These are phyloP conservation scores for Saccharomyces hybrid DNA, from an alignment of 1,139 yeast genomes.

Conservation along the genomic window DNA sequence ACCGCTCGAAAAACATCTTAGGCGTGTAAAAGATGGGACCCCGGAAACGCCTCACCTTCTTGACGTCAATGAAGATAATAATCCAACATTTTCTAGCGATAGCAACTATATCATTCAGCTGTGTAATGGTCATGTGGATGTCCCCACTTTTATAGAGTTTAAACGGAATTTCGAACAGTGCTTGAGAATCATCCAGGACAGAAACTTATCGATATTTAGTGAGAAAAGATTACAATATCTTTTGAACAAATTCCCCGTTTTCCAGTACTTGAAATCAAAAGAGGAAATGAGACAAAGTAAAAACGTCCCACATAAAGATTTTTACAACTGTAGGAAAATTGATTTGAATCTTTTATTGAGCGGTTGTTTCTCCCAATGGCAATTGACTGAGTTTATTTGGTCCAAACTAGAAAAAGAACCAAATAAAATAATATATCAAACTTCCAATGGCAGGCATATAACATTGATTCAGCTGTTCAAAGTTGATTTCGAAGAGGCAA, in stretches of 20 bases:
- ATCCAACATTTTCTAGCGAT: background rate
- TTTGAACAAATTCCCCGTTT: slow-evolving; percentile 4
- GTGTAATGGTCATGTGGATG: background rate
- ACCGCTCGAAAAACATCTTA: background rate
- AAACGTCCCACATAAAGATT: slow-evolving; percentile 8
- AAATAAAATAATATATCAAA: slow-evolving; percentile 1
- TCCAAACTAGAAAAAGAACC: slow-evolving; percentile 4
- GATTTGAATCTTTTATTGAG: slow-evolving; percentile 5
- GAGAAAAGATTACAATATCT: slow-evolving; percentile 5
- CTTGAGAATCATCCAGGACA: background rate
- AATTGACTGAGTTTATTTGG: slow-evolving; percentile 4
- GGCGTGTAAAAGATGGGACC: background rate
- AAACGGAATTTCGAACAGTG: slow-evolving; percentile 3
- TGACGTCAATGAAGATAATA: background rate
- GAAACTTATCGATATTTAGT: background rate
- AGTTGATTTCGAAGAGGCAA: background rate
- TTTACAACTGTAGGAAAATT: slow-evolving; percentile 6
- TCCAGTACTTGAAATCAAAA: slow-evolving; percentile 3
- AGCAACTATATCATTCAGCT: background rate
- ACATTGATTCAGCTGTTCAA: slow-evolving; percentile 2
- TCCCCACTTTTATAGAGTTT: slow-evolving; percentile 4
- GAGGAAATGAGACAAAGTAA: slow-evolving; percentile 3
- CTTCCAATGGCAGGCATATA: background rate
- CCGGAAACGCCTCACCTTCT: background rate
- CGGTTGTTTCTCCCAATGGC: slow-evolving; percentile 7